These are phyloP conservation scores for Xylaria cubensis DNA, from an alignment of 495 filamentous ascomycete species.

Conservation along the genomic window DNA sequence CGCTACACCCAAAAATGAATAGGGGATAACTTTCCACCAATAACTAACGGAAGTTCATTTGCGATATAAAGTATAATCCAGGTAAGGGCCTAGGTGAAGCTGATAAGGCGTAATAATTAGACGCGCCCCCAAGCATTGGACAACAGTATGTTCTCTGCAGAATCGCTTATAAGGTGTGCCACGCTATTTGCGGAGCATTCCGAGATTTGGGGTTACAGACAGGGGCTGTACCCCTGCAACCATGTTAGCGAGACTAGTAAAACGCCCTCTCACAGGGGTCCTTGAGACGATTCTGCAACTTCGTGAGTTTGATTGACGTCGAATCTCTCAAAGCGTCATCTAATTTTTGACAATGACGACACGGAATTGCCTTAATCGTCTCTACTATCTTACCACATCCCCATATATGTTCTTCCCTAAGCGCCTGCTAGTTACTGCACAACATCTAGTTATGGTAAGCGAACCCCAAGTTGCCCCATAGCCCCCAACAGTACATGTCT, in stretches of 20 bases:
- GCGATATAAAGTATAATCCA: not conserved
- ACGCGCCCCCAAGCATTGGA: not conserved
- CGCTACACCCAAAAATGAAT: not conserved
- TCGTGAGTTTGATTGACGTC: constrained; percentile 33
- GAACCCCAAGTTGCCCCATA: not conserved
- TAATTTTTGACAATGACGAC: not conserved
- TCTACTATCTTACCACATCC: not conserved
- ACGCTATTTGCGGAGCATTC: constrained; percentile 1
- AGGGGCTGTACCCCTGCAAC: constrained; percentile 2
- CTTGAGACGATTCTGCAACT: constrained; percentile 40
- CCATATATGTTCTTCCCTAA: not conserved
- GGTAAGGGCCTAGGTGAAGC: not conserved
- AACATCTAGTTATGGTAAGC: not conserved
- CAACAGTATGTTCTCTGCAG: not conserved
- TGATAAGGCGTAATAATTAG: not conserved
- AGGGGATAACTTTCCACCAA: not conserved
- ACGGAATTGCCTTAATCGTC: not conserved
- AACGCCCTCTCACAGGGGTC: constrained; percentile 32
- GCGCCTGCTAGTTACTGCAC: not conserved
- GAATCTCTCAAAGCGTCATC: constrained; percentile 6
- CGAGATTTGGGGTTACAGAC: constrained; percentile 9
- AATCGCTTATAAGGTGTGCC: not conserved
- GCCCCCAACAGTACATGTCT: not conserved
- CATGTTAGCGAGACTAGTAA: constrained; percentile 23
- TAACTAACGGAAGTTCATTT: not conserved